Conservation (phyloP, 805 yeast genomes). For the Hemisphaericaspora nanyangensis region DNA sequence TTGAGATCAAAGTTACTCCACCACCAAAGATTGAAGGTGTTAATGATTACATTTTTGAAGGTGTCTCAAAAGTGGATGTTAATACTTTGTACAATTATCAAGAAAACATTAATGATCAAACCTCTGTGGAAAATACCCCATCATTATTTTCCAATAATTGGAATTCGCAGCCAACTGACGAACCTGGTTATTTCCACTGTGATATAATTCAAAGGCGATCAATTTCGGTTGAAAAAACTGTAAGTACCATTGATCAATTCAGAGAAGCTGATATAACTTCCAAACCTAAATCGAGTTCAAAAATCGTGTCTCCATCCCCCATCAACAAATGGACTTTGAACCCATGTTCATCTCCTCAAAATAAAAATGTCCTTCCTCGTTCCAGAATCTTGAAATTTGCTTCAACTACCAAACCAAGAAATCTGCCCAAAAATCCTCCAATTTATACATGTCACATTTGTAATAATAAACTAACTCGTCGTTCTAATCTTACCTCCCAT, state of each 20-base stretch:
- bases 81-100: too few species aligned
- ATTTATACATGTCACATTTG: conserved; percentile 77
- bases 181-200: too few species aligned
- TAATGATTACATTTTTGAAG: not conserved
- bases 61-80: not conserved
- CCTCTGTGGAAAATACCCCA: conserved; percentile 43
- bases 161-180: too few species aligned
- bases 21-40: not conserved
- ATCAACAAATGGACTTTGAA: too few species aligned
- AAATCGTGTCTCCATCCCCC: conserved; percentile 27
- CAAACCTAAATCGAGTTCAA: too few species aligned
- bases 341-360: not conserved
- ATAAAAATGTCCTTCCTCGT: conserved; percentile 9
- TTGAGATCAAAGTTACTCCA: not conserved
- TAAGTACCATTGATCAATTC: too few species aligned
- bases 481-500: conserved; percentile 89
- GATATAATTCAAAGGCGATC: too few species aligned
- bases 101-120: too few species aligned
- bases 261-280: too few species aligned
- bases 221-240: too few species aligned
- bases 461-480: conserved; percentile 83
- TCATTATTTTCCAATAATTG: conserved; percentile 51
- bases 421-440: conserved; percentile 68
- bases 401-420: conserved; percentile 41
- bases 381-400: conserved; percentile 39